phyloP scores from a whole-genome alignment of 768 basidiomycete species.

The Lyophyllum semitale region DNA sequence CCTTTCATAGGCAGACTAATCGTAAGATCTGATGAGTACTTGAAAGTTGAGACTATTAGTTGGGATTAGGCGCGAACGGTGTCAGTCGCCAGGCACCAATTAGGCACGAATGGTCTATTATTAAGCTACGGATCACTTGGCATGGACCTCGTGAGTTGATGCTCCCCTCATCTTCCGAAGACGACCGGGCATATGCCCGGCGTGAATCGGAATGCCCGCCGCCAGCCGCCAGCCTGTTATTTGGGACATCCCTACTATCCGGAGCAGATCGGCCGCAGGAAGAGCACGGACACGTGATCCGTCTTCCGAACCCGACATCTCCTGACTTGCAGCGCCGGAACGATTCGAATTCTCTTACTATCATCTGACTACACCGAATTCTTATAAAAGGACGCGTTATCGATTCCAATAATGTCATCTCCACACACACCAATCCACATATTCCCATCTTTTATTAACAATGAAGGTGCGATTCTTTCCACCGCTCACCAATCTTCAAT shows the following conservation, averaged over 20 bases:
- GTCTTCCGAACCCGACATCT: constrained; percentile 3
- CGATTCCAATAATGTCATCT: too few relatives aligned
- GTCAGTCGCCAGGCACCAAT: too few relatives aligned
- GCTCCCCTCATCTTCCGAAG: background rate
- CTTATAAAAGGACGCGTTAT: constrained; percentile 6
- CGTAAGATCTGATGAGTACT: too few relatives aligned
- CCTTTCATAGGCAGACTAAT: too few relatives aligned
- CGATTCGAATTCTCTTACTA: constrained; percentile 2
- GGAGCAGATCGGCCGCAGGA: constrained; percentile 13
- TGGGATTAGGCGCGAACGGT: too few relatives aligned
- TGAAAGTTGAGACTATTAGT: too few relatives aligned
- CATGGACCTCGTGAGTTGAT: too few relatives aligned
- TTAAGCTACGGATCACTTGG: too few relatives aligned
- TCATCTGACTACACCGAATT: constrained; percentile 11
- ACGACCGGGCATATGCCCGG: background rate
- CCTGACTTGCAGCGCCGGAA: too few relatives aligned
- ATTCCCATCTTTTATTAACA: constrained; percentile 5
- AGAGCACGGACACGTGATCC: constrained; percentile 16
- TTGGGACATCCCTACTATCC: background rate
- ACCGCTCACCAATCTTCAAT: background rate
- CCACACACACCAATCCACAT: background rate
- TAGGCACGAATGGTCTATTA: too few relatives aligned
- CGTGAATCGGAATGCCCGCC: background rate
- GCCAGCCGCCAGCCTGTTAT: too few relatives aligned
- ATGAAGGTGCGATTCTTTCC: constrained; percentile 42